These are phyloP conservation scores for Barnettozyma wickerhamii DNA, from an alignment of 805 yeast genomes.

Conservation along the genomic window DNA sequence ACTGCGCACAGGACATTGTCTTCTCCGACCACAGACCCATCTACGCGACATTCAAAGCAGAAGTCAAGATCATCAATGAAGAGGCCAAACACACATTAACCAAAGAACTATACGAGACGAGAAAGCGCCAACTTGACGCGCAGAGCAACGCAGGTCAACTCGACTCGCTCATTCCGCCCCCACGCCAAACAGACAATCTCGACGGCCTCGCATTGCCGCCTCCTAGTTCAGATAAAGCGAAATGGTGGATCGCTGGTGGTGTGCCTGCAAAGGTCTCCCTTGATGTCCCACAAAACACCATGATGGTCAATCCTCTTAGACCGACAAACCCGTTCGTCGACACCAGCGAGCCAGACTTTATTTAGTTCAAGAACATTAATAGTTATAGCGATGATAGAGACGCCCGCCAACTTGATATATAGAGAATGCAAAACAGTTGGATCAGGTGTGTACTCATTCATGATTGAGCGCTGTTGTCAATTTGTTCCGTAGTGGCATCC, in stretches of 20 bases:
- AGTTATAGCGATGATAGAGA: not conserved
- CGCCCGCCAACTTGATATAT: not conserved
- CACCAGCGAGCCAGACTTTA: slow-evolving; percentile 32
- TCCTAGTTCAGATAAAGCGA: slow-evolving; percentile 75
- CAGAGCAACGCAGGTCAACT: slow-evolving; percentile 4
- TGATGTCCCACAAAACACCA: slow-evolving; percentile 30
- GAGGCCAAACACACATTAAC: slow-evolving; percentile 43
- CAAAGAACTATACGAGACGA: slow-evolving; percentile 50
- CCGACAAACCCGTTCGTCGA: slow-evolving; percentile 70
- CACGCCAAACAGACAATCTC: slow-evolving; percentile 21
- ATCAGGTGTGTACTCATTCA: too few species aligned
- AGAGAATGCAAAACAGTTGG: too few species aligned
- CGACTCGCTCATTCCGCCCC: slow-evolving; percentile 15
- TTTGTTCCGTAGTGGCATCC: not conserved
- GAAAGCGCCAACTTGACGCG: slow-evolving; percentile 22
- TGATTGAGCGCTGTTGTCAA: too few species aligned
- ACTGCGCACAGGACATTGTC: slow-evolving; percentile 48
- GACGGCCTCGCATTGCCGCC: slow-evolving; percentile 58
- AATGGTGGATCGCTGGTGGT: slow-evolving; percentile 93
- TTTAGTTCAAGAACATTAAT: slow-evolving; percentile 1
- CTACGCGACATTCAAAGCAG: slow-evolving; percentile 61
- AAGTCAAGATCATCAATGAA: slow-evolving; percentile 64
- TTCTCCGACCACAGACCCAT: slow-evolving; percentile 94
- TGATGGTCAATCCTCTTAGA: slow-evolving; percentile 60
- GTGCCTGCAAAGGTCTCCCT: slow-evolving; percentile 50